Conservation (phyloP, 225 moss, liverwort and hornwort genomes). For the Marchantia paleacea region DNA sequence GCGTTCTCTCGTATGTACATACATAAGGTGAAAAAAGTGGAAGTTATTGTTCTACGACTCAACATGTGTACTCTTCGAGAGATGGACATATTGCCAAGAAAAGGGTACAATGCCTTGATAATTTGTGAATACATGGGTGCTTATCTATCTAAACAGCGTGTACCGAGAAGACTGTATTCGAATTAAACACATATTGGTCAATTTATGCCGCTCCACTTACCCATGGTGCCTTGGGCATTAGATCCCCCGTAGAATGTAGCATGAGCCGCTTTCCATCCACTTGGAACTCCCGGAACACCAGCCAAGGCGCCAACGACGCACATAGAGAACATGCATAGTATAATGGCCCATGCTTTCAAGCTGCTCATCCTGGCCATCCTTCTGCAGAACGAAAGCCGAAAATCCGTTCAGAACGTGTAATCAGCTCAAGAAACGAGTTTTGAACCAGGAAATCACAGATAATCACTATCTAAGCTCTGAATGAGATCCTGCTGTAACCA, state of each 20-base stretch:
- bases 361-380: constrained; percentile 13
- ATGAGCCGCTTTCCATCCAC: constrained; percentile 16
- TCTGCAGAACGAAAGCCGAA: background rate
- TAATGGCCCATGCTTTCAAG: background rate
- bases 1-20: background rate
- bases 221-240: constrained; percentile 27
- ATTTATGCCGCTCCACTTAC: background rate
- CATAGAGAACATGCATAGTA: background rate
- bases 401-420: background rate
- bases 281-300: background rate
- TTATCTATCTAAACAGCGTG: too few species aligned
- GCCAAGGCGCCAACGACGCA: background rate
- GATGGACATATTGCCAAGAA: background rate
- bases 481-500: background rate
- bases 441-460: background rate
- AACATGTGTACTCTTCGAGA: background rate
- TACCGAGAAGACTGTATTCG: too few species aligned
- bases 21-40: too few species aligned
- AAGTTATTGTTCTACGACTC: background rate
- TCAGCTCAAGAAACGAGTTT: background rate
- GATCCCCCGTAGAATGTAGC: constrained; percentile 36
- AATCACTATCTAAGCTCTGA: background rate
- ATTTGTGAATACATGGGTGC: background rate
- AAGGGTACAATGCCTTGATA: background rate
- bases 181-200: too few species aligned